Percentiles rank a stretch among this genome's conserved stretches.
These are phyloP conservation scores for Boletus patriciae DNA, from an alignment of 768 basidiomycete species.

Conservation along the genomic window DNA sequence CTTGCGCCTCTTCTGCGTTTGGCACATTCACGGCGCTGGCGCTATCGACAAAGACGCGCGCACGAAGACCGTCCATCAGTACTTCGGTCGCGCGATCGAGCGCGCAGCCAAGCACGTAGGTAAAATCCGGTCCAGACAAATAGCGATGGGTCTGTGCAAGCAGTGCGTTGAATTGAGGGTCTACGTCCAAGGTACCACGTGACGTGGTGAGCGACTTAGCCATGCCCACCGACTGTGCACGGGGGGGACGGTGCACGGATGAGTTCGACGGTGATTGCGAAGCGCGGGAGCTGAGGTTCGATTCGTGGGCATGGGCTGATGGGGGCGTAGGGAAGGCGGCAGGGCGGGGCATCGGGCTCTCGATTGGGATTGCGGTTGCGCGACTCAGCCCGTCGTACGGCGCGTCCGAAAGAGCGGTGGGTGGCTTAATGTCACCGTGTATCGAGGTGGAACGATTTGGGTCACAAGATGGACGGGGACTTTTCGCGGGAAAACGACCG, in stretches of 20 bases:
- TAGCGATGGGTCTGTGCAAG: constrained; percentile 67
- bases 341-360: constrained; percentile 12
- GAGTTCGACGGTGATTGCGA: constrained; percentile 25
- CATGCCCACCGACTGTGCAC: not conserved
- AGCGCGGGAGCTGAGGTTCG: constrained; percentile 25
- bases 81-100: constrained; percentile 69
- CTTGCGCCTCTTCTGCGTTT: constrained; percentile 11
- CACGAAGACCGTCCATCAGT: constrained; percentile 62
- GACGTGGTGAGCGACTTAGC: constrained; percentile 8
- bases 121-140: constrained; percentile 68
- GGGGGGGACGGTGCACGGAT: constrained; percentile 21
- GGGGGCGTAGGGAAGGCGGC: constrained; percentile 23
- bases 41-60: constrained; percentile 55
- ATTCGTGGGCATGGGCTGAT: constrained; percentile 18
- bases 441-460: not conserved
- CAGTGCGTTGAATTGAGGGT: constrained; percentile 54
- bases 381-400: constrained; percentile 9
- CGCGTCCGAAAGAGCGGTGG: not conserved
- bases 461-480: not conserved
- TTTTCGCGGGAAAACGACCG: not conserved
- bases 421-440: not conserved
- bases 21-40: constrained; percentile 10
- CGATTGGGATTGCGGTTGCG: constrained; percentile 17
- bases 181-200: constrained; percentile 3
- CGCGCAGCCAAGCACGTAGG: constrained; percentile 65